These are phyloP conservation scores for Ceratobasidium papillatum DNA, from an alignment of 1,284 basidiomycete genomes.

Conservation along the genomic window DNA sequence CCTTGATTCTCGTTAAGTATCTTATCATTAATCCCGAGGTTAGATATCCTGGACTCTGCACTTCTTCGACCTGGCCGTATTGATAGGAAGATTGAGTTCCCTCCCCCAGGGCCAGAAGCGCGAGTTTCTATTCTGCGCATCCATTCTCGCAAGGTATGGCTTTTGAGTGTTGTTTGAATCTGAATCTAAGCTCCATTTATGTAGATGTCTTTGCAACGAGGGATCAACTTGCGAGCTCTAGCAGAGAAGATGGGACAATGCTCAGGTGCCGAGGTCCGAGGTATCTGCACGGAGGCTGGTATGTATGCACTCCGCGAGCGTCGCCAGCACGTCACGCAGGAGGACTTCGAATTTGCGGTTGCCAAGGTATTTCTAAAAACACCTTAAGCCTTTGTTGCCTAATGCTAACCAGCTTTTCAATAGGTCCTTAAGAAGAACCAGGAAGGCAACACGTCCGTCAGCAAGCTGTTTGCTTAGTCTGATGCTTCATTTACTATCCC, in stretches of 20 bases:
- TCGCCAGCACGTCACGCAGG: conserved; percentile 95
- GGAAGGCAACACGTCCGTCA: conserved; percentile 88
- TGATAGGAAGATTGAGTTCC: conserved; percentile 99
- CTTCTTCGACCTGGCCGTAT: conserved; percentile 96
- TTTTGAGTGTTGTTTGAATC: conserved; percentile 4
- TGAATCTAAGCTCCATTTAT: neutral
- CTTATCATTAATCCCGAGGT: conserved; percentile 3
- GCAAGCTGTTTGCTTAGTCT: conserved; percentile 75
- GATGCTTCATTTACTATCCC: neutral
- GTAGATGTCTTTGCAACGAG: conserved; percentile 96
- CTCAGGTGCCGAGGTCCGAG: conserved; percentile 96
- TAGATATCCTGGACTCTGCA: conserved; percentile 95
- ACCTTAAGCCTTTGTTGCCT: neutral
- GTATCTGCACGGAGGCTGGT: conserved; percentile 98
- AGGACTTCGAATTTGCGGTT: conserved; percentile 98
- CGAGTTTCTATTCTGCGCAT: conserved; percentile 96
- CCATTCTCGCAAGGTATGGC: conserved; percentile 88
- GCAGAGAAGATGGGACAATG: conserved; percentile 99
- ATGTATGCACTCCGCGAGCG: conserved; percentile 98
- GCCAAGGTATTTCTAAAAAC: conserved; percentile 74
- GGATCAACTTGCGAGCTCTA: conserved; percentile 92
- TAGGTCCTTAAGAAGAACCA: conserved; percentile 92
- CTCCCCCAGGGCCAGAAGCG: conserved; percentile 96
- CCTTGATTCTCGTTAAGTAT: neutral
- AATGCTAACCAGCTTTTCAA: neutral